These are phyloP conservation scores for Huiozyma naganishii DNA, from an alignment of 805 yeast genomes.

Conservation along the genomic window DNA sequence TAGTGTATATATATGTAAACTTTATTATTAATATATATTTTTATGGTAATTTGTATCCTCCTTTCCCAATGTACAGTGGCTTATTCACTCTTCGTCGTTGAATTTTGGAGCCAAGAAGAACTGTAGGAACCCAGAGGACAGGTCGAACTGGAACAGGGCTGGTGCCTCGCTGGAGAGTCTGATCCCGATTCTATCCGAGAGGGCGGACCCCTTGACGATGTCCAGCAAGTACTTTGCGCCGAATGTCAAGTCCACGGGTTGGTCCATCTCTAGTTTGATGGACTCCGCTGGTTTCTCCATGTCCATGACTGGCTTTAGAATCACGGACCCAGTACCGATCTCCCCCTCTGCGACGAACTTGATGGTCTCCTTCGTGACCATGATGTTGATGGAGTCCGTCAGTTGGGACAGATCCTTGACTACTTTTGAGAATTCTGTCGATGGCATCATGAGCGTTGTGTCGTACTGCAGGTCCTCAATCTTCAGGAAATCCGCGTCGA, in stretches of 20 bases:
- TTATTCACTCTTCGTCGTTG: slow-evolving; percentile 69
- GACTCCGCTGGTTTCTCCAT: slow-evolving; percentile 71
- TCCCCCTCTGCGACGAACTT: slow-evolving; percentile 88
- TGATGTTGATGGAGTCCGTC: slow-evolving; percentile 77
- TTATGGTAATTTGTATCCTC: neutral
- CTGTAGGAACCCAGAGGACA: slow-evolving; percentile 79
- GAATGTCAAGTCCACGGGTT: slow-evolving; percentile 80
- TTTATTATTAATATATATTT: too few species aligned
- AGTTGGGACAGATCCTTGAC: slow-evolving; percentile 79
- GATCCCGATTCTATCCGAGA: slow-evolving; percentile 67
- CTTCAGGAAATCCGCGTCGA: slow-evolving; percentile 86
- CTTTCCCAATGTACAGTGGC: neutral
- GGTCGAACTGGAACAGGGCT: slow-evolving; percentile 83
- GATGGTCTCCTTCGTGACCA: slow-evolving; percentile 85
- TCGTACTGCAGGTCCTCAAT: slow-evolving; percentile 92
- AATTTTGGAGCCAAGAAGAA: slow-evolving; percentile 97
- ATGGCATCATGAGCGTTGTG: slow-evolving; percentile 76
- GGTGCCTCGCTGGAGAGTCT: slow-evolving; percentile 88
- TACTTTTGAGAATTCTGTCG: slow-evolving; percentile 78
- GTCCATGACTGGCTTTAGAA: slow-evolving; percentile 74
- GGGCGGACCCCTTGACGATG: slow-evolving; percentile 81
- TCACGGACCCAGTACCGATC: slow-evolving; percentile 77
- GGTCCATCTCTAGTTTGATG: slow-evolving; percentile 65
- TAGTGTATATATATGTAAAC: neutral
- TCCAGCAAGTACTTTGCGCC: slow-evolving; percentile 86